Evolutionary conservation across 2,329 filamentous ascomycete species (phyloP), one percentile per base, ranked within the genome.

Genomic region (Fusarium torulosum): DNA sequence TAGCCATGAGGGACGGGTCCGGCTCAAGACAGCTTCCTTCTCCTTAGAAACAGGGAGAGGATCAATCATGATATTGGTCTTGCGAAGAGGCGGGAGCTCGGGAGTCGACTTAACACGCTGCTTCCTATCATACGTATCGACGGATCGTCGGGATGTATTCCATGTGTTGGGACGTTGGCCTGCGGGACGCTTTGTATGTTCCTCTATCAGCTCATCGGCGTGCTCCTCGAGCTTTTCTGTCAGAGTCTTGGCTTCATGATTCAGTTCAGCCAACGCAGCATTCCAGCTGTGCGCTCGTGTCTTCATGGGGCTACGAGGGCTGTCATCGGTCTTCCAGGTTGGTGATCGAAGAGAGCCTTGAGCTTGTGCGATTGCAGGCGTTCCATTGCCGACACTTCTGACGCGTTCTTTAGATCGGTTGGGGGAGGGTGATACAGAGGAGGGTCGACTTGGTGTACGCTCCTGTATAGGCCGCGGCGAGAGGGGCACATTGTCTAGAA

Each of bases 191-290:
- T 73, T 74, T 20, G 71, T 55, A 6, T 79, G 78, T 68, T 68
- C 73, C 68, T 73, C 77, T 21, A 84, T 81, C 56, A 85, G 78
- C 72, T 91, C 87, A 75, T 90, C 88, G 11, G 91, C 89, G 71
- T 93, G 91, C 73, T 91, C 90, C 75, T 95, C 92, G n/a, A 96
- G 81, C 71, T 91, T 92, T 71, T 92, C 90, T 0, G 92, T 95
- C 58, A 96, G 78, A 21, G 88, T 88, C 75, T 89, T 90, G 13
- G 91, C 90, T 74, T 96, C 93, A 6, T 87, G 80, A 61, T 87
- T 93, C 54, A 96, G 82, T 47, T 90, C 87, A 1, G 86, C 86
- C 69, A 91, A 81, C 17, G 90, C 90, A 15, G 88, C 84, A 50
- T 88, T 91, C 92, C 92, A 96, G 67, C 91, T 93, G 77, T 90